These are phyloP conservation scores for Monilinia fructicola DNA, from an alignment of 2,329 filamentous ascomycete species.

Conservation along the genomic window DNA sequence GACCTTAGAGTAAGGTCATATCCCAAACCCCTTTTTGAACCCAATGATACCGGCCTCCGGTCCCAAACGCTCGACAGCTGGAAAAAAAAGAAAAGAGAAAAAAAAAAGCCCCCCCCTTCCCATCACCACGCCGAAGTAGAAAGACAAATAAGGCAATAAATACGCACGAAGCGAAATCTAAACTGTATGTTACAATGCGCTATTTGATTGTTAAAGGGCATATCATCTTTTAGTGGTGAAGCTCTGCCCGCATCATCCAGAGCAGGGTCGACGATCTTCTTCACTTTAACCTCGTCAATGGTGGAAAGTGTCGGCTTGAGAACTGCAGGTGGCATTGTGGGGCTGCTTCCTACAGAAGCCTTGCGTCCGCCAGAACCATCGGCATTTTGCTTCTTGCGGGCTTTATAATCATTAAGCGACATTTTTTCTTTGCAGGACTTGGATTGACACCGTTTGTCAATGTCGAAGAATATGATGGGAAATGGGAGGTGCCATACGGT, in stretches of 20 bases:
- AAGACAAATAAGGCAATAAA: slow-evolving; percentile 29
- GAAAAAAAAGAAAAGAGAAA: neutral
- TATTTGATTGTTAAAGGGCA: slow-evolving; percentile 32
- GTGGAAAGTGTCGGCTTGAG: slow-evolving; percentile 44
- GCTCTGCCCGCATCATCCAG: slow-evolving; percentile 22
- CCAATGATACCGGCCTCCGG: slow-evolving; percentile 25
- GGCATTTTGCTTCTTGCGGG: slow-evolving; percentile 45
- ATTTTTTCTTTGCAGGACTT: slow-evolving; percentile 61
- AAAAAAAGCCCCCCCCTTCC: neutral
- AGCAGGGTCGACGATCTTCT: slow-evolving; percentile 38
- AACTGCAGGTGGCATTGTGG: slow-evolving; percentile 39
- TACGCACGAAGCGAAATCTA: slow-evolving; percentile 34
- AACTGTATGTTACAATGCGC: slow-evolving; percentile 43
- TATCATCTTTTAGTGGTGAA: slow-evolving; percentile 26
- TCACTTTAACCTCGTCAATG: slow-evolving; percentile 45
- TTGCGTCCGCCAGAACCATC: slow-evolving; percentile 31
- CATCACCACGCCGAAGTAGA: slow-evolving; percentile 32
- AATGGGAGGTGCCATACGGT: slow-evolving; percentile 47
- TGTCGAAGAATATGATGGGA: slow-evolving; percentile 47
- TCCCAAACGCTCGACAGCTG: slow-evolving; percentile 29
- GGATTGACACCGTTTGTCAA: slow-evolving; percentile 47
- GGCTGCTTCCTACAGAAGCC: slow-evolving; percentile 35
- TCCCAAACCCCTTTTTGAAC: slow-evolving; percentile 35
- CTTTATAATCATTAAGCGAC: slow-evolving; percentile 65
- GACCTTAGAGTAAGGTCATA: slow-evolving; percentile 22